A percentile compares a stretch with the other conserved stretches of the same genome.
Evolutionary conservation across 192 early-diverging fungal genomes (phyloP).

Genomic region (Dispira parvispora): DNA sequence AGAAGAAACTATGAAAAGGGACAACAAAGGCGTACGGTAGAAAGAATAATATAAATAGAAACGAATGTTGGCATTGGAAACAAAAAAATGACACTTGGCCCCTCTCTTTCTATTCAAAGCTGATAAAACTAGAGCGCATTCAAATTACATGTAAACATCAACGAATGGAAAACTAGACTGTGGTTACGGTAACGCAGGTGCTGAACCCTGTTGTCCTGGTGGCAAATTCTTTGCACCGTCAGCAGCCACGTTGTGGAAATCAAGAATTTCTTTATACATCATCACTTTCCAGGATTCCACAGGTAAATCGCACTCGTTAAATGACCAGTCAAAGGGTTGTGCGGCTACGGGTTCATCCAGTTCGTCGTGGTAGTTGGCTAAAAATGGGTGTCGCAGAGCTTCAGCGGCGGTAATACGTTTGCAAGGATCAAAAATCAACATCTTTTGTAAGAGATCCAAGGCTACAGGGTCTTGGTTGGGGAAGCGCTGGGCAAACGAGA

Average conservation of each 20-base stretch:
- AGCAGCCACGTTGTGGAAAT: conserved; percentile 43
- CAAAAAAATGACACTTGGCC: too few relatives aligned
- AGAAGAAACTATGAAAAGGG: too few relatives aligned
- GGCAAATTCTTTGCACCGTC: conserved; percentile 11
- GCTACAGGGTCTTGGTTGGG: conserved; percentile 35
- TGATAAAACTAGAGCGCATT: too few relatives aligned
- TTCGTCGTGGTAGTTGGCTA: conserved; percentile 82
- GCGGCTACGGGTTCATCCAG: conserved; percentile 70
- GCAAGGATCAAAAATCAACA: conserved; percentile 86
- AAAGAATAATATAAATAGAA: too few relatives aligned
- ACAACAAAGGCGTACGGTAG: too few relatives aligned
- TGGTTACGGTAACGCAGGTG: too few relatives aligned
- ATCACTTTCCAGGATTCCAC: conserved; percentile 78
- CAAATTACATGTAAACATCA: too few relatives aligned
- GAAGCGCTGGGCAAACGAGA: conserved; percentile 55
- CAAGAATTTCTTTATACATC: conserved; percentile 75
- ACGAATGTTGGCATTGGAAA: too few relatives aligned
- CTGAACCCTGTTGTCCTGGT: too few relatives aligned
- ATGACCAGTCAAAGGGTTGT: conserved; percentile 84
- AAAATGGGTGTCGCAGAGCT: conserved; percentile 76
- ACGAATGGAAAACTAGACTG: too few relatives aligned
- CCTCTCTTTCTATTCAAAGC: too few relatives aligned
- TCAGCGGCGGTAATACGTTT: conserved; percentile 78
- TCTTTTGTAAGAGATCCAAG: conserved; percentile 72
- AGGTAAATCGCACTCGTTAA: conserved; percentile 78